Conservation (phyloP, 148 eudicot species). For the Arbutus unedo region DNA sequence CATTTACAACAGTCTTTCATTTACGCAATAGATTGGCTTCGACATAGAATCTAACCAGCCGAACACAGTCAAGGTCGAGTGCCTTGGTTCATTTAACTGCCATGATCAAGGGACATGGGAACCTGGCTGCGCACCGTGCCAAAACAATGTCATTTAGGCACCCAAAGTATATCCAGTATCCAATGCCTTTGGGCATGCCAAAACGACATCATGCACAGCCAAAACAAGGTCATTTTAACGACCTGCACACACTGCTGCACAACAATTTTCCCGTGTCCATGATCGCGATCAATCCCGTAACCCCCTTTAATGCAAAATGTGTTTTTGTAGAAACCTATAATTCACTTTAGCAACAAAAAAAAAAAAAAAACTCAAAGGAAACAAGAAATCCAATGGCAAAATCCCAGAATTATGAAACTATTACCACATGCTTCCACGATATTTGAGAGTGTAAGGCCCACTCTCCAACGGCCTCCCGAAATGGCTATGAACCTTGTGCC, state of each 20-base stretch:
- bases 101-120: background rate
- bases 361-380: background rate
- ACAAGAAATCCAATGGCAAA: background rate
- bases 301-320: background rate
- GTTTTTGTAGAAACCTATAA: background rate
- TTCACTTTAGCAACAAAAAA: background rate
- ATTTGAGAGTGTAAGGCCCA: conserved; percentile 47
- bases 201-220: too few relatives aligned
- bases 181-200: too few relatives aligned
- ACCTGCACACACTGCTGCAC: too few relatives aligned
- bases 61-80: background rate
- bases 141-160: too few relatives aligned
- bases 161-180: too few relatives aligned
- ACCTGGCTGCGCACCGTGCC: too few relatives aligned
- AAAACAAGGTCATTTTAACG: too few relatives aligned
- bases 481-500: conserved; percentile 55
- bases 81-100: background rate
- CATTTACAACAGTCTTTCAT: background rate
- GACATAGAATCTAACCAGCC: background rate
- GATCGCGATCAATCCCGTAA: background rate
- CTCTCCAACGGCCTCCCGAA: conserved; percentile 54
- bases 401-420: background rate
- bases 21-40: background rate
- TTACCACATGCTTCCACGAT: conserved; percentile 55
- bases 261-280: too few relatives aligned